These are phyloP conservation scores for Fraxinus paxiana DNA, from an alignment of 305 asterid species.

Conservation along the genomic window DNA sequence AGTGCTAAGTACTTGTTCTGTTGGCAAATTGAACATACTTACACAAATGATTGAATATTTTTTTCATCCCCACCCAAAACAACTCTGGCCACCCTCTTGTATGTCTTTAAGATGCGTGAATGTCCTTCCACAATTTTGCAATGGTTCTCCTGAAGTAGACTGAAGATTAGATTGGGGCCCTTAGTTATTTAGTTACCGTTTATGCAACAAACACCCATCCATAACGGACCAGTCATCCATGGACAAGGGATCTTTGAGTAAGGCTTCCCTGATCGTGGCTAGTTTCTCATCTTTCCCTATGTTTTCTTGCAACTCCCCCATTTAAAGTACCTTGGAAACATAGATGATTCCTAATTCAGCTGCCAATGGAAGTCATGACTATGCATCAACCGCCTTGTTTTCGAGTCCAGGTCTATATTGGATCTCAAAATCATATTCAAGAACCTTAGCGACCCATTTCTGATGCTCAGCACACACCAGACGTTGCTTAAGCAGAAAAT, in stretches of 20 bases:
- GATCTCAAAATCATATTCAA: neutral
- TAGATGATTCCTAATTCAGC: neutral
- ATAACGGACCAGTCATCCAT: neutral
- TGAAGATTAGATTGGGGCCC: neutral
- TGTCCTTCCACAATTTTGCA: neutral
- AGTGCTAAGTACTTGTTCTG: neutral
- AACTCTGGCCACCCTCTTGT: neutral
- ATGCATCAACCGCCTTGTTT: neutral
- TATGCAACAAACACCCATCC: neutral
- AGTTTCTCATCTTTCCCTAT: neutral
- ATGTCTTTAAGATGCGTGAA: neutral
- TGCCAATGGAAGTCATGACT: neutral
- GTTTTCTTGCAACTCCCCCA: neutral
- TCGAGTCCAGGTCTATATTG: neutral
- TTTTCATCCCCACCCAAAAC: neutral
- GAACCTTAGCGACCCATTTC: neutral
- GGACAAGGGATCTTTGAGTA: neutral
- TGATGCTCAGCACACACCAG: neutral
- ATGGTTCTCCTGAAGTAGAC: neutral
- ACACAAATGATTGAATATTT: neutral
- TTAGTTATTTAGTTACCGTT: neutral
- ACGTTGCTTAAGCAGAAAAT: neutral
- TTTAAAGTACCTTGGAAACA: neutral
- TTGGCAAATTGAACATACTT: neutral
- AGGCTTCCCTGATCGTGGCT: neutral